A percentile compares a stretch with the other conserved stretches of the same genome.
phyloP scores from a whole-genome alignment of 2,329 filamentous ascomycete genomes.

The Trichoderma koningii region DNA sequence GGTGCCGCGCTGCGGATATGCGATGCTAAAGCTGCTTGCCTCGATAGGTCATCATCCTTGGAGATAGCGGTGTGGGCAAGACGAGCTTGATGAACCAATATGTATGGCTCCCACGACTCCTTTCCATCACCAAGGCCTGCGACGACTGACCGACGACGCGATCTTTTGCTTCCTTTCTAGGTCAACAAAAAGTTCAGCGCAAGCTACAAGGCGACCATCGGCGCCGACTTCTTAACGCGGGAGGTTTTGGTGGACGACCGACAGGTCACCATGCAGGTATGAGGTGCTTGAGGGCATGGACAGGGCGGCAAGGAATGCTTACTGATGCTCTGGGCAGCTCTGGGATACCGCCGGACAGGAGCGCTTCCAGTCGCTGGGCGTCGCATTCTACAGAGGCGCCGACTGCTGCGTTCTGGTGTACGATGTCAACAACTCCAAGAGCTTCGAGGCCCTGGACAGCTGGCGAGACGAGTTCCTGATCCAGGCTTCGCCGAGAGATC shows the following conservation, averaged over 20 bases:
- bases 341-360: constrained; percentile 99
- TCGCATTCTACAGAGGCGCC: constrained; percentile 95
- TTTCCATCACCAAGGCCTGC: not conserved
- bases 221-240: constrained; percentile 96
- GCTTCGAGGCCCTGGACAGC: constrained; percentile 96
- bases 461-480: constrained; percentile 99
- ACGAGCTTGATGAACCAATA: constrained; percentile 99
- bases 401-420: constrained; percentile 98
- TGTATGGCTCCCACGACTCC: constrained; percentile 59
- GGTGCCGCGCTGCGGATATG: constrained; percentile 1
- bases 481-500: constrained; percentile 93
- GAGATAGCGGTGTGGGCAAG: constrained; percentile 98
- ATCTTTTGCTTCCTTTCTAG: constrained; percentile 47
- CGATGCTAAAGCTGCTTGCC: constrained; percentile 3
- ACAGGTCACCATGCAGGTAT: constrained; percentile 96
- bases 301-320: constrained; percentile 18
- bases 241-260: constrained; percentile 97
- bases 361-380: constrained; percentile 93
- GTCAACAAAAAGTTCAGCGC: constrained; percentile 99
- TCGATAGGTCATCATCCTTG: constrained; percentile 93
- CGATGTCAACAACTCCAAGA: constrained; percentile 99
- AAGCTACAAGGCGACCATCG: constrained; percentile 99
- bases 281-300: constrained; percentile 29
- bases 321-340: constrained; percentile 57
- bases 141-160: constrained; percentile 1